Evolutionary conservation across 2,329 filamentous ascomycete genomes (phyloP), one percentile per base, ranked within the genome.

Genomic region (Epichloe hybrida): DNA sequence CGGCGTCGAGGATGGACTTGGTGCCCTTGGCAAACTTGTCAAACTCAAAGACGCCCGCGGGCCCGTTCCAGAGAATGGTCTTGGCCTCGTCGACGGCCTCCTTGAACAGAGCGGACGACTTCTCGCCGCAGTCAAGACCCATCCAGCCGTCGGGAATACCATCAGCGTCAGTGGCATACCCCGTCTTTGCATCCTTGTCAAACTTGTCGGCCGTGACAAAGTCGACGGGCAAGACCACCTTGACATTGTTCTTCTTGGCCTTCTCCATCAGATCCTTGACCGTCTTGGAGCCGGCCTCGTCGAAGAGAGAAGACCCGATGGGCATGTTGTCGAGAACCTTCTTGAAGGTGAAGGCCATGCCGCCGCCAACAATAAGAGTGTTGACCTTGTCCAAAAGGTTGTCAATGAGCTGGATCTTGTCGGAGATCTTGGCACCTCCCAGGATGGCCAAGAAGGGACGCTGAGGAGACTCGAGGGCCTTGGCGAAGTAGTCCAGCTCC

Each of bases 311-410:
- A 75, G 83, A 83, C 55, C 93, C 93, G 59, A 98, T 98, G 70
- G 83, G 79, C 64, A 97, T 83, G 66, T 80, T 77, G 72, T 96
- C 81, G 52, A 97, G 80, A n/a, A 88, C 91, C 81, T 98, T 98
- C 81, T 97, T 97, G 81, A 98, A 98, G 62, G 93, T 98, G 76
- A 97, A 98, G 56, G 93, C 90, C 93, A 98, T 98, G 63, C 77
- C 93, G 66, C 93, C 93, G 69, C 91, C 95, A 72, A 98, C 85
- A 72, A 98, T 86, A 59, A 98, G 80, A 69, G 84, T 93, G 80
- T 98, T 81, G 70, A 98, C 90, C 81, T 98, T 97, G 72, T 89
- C 87, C 60, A 98, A 84, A 59, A 98, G 79, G 79, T 98, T 98
- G 75, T 98, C 90, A 67, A 98, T 97, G 62, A 98, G 80, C 77